phyloP scores from a whole-genome alignment of 2,329 filamentous ascomycete species.

The Paradendryphiella salina region DNA sequence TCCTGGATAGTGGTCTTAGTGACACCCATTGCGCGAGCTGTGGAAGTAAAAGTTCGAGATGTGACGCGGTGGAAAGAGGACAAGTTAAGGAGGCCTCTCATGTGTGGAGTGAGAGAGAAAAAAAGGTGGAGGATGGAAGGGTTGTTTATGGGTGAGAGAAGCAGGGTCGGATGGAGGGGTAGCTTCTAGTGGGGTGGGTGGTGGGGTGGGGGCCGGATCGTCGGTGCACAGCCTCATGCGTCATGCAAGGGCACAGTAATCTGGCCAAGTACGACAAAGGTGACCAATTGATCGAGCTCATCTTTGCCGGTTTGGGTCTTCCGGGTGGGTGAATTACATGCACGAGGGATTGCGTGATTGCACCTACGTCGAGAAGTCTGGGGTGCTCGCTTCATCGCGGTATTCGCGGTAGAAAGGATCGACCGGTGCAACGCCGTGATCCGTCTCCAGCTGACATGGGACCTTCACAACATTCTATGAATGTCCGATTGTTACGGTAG shows the following conservation, averaged over 20 bases:
- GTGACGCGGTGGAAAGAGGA: conserved; percentile 11
- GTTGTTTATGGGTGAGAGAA: background rate
- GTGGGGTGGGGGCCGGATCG: conserved; percentile 16
- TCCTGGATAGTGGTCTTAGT: conserved; percentile 34
- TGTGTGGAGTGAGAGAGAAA: conserved; percentile 12
- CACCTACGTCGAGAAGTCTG: conserved; percentile 6
- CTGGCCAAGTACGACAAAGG: conserved; percentile 9
- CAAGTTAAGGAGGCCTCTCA: conserved; percentile 18
- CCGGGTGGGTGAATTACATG: conserved; percentile 1
- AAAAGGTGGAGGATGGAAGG: conserved; percentile 9
- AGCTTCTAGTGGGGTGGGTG: conserved; percentile 20
- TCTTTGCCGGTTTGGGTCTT: conserved; percentile 5
- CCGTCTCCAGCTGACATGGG: no score
- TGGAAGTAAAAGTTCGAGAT: conserved; percentile 18
- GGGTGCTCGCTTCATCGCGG: background rate
- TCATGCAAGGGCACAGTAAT: conserved; percentile 19
- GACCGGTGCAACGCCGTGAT: no score
- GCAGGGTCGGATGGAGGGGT: conserved; percentile 12
- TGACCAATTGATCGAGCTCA: conserved; percentile 16
- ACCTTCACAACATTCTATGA: no score
- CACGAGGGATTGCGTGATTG: conserved; percentile 18
- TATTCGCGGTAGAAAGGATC: no score
- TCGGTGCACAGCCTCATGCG: conserved; percentile 21
- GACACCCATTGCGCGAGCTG: conserved; percentile 35
- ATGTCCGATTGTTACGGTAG: no score